phyloP scores from a whole-genome alignment of 2,329 filamentous ascomycete species.

The Hypoxylon sp. region DNA sequence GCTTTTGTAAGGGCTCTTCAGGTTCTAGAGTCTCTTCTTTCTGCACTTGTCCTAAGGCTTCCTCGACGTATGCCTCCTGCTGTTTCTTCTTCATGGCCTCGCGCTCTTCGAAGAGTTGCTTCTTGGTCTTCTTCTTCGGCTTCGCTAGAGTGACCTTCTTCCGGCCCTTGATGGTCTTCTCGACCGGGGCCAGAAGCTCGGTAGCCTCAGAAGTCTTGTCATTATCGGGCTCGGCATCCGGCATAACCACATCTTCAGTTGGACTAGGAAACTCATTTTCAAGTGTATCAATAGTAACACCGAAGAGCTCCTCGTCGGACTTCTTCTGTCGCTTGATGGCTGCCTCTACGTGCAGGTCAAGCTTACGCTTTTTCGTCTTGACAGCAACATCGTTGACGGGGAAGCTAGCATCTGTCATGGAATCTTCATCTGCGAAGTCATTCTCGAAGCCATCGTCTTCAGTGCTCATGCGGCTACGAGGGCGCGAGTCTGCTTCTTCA shows the following conservation, averaged over 20 bases:
- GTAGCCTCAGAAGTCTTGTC: conserved; percentile 63
- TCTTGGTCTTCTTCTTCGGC: conserved; percentile 71
- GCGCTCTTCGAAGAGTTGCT: conserved; percentile 58
- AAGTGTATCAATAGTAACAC: conserved; percentile 70
- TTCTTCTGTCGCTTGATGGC: conserved; percentile 87
- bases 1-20: conserved; percentile 49
- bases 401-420: conserved; percentile 81
- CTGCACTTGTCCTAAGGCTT: conserved; percentile 57
- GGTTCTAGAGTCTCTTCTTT: conserved; percentile 56
- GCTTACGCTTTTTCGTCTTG: conserved; percentile 79
- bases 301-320: conserved; percentile 83
- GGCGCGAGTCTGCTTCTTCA: conserved; percentile 87
- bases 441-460: conserved; percentile 71
- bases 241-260: conserved; percentile 66
- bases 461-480: conserved; percentile 80
- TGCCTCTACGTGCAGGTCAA: conserved; percentile 77
- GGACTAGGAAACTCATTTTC: conserved; percentile 65
- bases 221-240: conserved; percentile 63
- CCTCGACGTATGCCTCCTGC: conserved; percentile 64
- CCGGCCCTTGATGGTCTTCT: conserved; percentile 64
- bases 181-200: conserved; percentile 62
- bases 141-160: conserved; percentile 67
- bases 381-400: conserved; percentile 70
- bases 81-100: conserved; percentile 77
- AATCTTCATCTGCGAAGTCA: conserved; percentile 72